These are phyloP conservation scores for Cladosporium colombiae DNA, from an alignment of 2,329 filamentous ascomycete genomes.

Conservation along the genomic window DNA sequence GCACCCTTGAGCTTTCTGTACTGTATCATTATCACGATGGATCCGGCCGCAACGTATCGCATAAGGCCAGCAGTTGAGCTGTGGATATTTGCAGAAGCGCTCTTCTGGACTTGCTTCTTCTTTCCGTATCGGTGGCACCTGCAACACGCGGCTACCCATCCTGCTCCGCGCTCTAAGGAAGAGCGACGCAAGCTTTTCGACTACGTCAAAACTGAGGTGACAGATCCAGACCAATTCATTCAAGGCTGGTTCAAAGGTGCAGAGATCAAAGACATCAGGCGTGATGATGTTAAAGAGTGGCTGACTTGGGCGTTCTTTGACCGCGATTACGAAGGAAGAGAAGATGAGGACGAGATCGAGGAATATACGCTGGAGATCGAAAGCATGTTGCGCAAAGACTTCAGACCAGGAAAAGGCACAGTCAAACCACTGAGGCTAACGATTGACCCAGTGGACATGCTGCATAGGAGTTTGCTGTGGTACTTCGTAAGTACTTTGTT, in stretches of 20 bases:
- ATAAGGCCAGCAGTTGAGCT: not conserved
- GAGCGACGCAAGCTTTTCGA: constrained; percentile 59
- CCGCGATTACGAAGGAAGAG: constrained; percentile 61
- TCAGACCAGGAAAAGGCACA: constrained; percentile 48
- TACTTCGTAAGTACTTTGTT: constrained; percentile 53
- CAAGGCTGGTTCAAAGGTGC: constrained; percentile 66
- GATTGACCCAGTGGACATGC: constrained; percentile 43
- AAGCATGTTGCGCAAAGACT: constrained; percentile 23
- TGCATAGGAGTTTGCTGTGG: constrained; percentile 64
- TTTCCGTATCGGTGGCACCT: constrained; percentile 54
- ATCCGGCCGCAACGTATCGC: too few relatives aligned
- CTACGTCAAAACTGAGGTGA: constrained; percentile 56
- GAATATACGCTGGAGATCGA: constrained; percentile 49
- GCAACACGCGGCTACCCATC: constrained; percentile 55
- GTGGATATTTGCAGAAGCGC: constrained; percentile 44
- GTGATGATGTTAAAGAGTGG: constrained; percentile 67
- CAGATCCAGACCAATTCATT: constrained; percentile 59
- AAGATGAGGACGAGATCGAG: constrained; percentile 58
- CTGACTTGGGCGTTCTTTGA: constrained; percentile 64
- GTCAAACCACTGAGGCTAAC: not conserved
- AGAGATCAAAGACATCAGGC: constrained; percentile 55
- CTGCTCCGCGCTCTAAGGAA: constrained; percentile 45
- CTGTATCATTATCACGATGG: too few relatives aligned
- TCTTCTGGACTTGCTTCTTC: constrained; percentile 58
- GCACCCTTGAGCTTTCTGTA: too few relatives aligned